A percentile compares a stretch with the other conserved stretches of the same genome.
These are phyloP conservation scores for Umbelopsis sp. DNA, from an alignment of 192 early-diverging fungal genomes.

Conservation along the genomic window DNA sequence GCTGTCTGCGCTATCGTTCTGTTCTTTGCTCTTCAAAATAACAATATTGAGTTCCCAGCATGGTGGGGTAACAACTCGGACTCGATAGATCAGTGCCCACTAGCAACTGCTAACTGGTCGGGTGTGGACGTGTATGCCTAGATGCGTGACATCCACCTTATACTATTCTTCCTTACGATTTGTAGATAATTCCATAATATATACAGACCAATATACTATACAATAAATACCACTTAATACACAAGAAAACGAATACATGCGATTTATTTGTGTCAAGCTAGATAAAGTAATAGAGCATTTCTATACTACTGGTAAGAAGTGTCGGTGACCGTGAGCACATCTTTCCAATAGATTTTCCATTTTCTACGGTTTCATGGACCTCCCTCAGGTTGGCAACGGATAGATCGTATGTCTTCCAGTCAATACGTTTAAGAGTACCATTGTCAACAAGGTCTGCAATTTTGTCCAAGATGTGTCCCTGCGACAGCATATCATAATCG, in stretches of 20 bases:
- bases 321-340: background rate
- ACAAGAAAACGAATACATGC: background rate
- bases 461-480: background rate
- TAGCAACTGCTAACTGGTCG: conserved; percentile 39
- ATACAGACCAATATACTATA: background rate
- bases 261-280: too few relatives aligned
- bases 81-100: conserved; percentile 53
- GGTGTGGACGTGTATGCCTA: conserved; percentile 50
- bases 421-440: background rate
- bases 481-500: background rate
- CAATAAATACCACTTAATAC: background rate
- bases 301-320: background rate
- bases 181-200: background rate
- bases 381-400: background rate
- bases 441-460: background rate
- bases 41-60: conserved; percentile 43
- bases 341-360: conserved; percentile 2
- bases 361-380: background rate
- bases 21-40: conserved; percentile 49
- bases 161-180: background rate
- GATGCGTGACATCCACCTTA: background rate
- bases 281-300: too few relatives aligned
- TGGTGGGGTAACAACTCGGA: conserved; percentile 55
- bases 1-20: conserved; percentile 45
- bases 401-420: background rate